Conservation (phyloP, 176 grass and related monocot species). For the Areca catechu region DNA sequence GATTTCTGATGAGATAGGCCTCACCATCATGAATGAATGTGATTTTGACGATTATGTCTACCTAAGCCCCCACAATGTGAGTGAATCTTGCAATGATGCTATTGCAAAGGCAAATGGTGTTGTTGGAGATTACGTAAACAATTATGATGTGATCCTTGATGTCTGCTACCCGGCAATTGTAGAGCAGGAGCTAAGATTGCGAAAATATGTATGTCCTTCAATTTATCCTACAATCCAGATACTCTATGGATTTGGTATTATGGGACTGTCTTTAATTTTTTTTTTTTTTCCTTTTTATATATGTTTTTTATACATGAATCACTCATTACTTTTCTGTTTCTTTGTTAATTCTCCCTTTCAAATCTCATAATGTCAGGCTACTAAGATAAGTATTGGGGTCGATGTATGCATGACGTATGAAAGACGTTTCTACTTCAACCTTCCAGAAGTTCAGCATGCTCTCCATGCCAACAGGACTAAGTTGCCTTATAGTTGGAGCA, state of each 20-base stretch:
- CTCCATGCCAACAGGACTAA: conserved; percentile 88
- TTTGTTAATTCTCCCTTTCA: not conserved
- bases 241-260: too few relatives aligned
- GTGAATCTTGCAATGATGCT: conserved; percentile 71
- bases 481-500: conserved; percentile 75
- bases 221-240: not conserved
- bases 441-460: conserved; percentile 85
- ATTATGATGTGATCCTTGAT: conserved; percentile 83
- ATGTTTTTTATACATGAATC: not conserved
- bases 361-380: conserved; percentile 23
- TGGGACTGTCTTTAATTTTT: not conserved
- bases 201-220: conserved; percentile 68
- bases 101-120: conserved; percentile 47
- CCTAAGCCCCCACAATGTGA: conserved; percentile 50
- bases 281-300: not conserved
- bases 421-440: conserved; percentile 84
- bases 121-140: conserved; percentile 78
- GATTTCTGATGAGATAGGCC: conserved; percentile 90
- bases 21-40: conserved; percentile 58
- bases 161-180: conserved; percentile 95
- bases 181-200: conserved; percentile 76
- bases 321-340: not conserved
- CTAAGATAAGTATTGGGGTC: conserved; percentile 70
- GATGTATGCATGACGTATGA: conserved; percentile 94
- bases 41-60: conserved; percentile 94